Conservation (phyloP, 1,284 basidiomycete genomes). For the Athelia psychrophila region DNA sequence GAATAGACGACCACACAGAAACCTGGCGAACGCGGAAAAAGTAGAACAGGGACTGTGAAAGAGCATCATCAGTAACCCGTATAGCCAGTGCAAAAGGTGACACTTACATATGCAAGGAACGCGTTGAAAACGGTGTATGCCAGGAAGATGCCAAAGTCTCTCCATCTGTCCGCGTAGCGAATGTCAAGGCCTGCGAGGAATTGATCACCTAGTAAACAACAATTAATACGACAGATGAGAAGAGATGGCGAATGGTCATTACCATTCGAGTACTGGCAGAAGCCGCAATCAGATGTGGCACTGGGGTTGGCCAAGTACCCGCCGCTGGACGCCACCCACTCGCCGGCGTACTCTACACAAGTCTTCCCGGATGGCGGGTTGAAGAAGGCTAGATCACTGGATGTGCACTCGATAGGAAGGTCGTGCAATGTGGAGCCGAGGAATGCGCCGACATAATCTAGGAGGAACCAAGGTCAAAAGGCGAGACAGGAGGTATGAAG, state of each 20-base stretch:
- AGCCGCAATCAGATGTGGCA: conserved; percentile 28
- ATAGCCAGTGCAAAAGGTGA: not conserved
- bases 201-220: not conserved
- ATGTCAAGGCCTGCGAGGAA: not conserved
- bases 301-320: conserved; percentile 47
- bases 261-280: not conserved
- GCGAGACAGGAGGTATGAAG: not conserved
- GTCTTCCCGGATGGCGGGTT: conserved; percentile 2
- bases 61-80: not conserved
- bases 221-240: not conserved
- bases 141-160: not conserved
- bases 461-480: not conserved
- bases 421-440: not conserved
- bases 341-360: not conserved
- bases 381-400: not conserved
- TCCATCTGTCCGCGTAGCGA: not conserved
- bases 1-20: not conserved
- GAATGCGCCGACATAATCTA: conserved; percentile 16
- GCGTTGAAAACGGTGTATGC: not conserved
- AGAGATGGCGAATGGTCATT: not conserved
- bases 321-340: conserved; percentile 18
- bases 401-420: conserved; percentile 26
- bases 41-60: not conserved
- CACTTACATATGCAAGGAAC: not conserved
- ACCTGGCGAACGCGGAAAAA: not conserved